Percentiles rank a stretch among this genome's conserved stretches.
Evolutionary conservation across 345 rosid genomes (phyloP).

Genomic region (Melaleuca alternifolia): DNA sequence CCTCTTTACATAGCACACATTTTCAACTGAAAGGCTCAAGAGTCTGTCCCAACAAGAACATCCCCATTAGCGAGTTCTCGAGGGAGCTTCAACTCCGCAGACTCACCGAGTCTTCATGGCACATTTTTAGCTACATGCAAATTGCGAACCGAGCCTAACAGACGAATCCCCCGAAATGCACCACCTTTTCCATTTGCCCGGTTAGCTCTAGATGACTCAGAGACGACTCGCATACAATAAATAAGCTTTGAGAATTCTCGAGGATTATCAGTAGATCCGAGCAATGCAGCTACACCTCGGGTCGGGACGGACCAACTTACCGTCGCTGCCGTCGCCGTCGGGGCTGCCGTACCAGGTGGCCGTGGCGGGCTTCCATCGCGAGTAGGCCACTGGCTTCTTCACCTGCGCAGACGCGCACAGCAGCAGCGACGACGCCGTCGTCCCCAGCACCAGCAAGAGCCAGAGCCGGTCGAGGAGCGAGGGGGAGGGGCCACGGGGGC

Average conservation of each 20-base stretch:
- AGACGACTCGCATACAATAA: neutral
- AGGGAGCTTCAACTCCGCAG: neutral
- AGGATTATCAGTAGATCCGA: neutral
- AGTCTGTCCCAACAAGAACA: neutral
- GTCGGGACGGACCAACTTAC: slow-evolving; percentile 14
- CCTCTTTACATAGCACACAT: neutral
- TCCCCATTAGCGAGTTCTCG: neutral
- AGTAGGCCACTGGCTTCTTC: slow-evolving; percentile 11
- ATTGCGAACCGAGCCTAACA: neutral
- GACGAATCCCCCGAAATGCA: neutral
- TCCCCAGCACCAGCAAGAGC: neutral
- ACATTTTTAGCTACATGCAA: neutral
- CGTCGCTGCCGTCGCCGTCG: slow-evolving; percentile 95
- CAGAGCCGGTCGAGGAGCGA: neutral
- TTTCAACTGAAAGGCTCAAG: neutral
- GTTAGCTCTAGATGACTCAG: neutral
- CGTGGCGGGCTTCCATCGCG: slow-evolving; percentile 74
- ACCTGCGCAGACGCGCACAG: slow-evolving; percentile 6
- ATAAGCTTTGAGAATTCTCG: neutral
- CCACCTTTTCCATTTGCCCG: neutral
- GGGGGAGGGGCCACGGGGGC: neutral
- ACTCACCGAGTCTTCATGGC: neutral
- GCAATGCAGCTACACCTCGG: neutral
- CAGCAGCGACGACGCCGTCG: neutral
- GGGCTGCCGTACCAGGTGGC: slow-evolving; percentile 99